Conservation (phyloP, 345 rosid species). For the Carallia pectinifolia region DNA sequence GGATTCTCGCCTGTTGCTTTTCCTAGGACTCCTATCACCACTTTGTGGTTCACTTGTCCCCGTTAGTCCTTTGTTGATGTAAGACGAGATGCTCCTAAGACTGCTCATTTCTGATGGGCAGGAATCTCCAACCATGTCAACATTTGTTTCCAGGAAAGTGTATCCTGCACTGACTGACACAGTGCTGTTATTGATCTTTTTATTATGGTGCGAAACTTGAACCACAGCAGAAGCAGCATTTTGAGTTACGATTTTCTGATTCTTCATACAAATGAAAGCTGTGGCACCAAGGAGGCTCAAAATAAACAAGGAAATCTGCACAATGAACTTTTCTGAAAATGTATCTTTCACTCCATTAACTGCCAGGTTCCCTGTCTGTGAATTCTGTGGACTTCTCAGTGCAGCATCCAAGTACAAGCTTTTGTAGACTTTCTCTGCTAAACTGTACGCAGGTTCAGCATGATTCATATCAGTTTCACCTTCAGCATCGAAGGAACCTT, state of each 20-base stretch:
- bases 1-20: constrained; percentile 52
- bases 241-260: constrained; percentile 12
- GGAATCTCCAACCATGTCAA: constrained; percentile 38
- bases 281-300: constrained; percentile 38
- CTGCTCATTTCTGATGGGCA: constrained; percentile 66
- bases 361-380: constrained; percentile 12
- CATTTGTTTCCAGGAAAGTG: constrained; percentile 31
- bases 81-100: constrained; percentile 36
- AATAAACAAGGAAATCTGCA: constrained; percentile 30
- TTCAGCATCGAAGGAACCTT: constrained; percentile 1
- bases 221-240: constrained; percentile 16
- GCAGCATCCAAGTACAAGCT: constrained; percentile 19
- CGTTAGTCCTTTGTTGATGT: constrained; percentile 24
- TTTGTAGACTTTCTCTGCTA: constrained; percentile 9
- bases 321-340: constrained; percentile 2
- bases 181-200: constrained; percentile 33
- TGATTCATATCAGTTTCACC: constrained; percentile 5
- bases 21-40: constrained; percentile 39
- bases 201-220: constrained; percentile 13
- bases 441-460: constrained; percentile 3
- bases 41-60: constrained; percentile 42
- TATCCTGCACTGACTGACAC: constrained; percentile 18
- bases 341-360: constrained; percentile 6
- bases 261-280: constrained; percentile 34
- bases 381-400: constrained; percentile 8